These are phyloP conservation scores for Anacardium occidentale DNA, from an alignment of 345 rosid genomes.

Conservation along the genomic window DNA sequence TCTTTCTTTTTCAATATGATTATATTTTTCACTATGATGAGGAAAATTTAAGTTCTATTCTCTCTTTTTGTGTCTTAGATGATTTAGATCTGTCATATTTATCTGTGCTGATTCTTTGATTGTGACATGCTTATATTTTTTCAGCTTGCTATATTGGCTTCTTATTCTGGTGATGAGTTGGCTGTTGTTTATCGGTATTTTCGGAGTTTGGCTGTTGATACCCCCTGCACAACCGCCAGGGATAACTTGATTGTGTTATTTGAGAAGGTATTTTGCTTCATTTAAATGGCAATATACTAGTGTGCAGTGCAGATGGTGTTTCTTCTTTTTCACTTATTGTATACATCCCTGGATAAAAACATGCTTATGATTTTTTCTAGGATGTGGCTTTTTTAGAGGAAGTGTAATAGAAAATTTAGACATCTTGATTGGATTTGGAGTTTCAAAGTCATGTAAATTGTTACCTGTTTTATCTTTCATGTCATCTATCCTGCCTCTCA, in stretches of 20 bases:
- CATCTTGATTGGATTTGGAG: background rate
- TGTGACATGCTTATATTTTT: slow-evolving; percentile 23
- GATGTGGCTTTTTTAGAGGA: background rate
- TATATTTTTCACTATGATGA: background rate
- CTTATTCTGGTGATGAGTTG: slow-evolving; percentile 84
- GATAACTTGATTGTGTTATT: slow-evolving; percentile 96
- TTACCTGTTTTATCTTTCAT: background rate
- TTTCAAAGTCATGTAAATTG: background rate
- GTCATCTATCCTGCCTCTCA: background rate
- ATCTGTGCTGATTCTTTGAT: background rate
- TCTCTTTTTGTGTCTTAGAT: background rate
- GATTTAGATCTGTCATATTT: background rate
- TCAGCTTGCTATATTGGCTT: slow-evolving; percentile 96
- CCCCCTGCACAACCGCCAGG: slow-evolving; percentile 91
- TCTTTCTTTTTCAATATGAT: background rate
- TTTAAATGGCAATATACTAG: background rate
- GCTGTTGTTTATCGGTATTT: slow-evolving; percentile 83
- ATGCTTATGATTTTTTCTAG: background rate
- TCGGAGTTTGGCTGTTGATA: slow-evolving; percentile 91
- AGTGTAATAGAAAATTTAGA: background rate
- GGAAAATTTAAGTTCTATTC: background rate
- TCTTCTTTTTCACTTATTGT: background rate
- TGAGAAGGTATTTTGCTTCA: slow-evolving; percentile 66
- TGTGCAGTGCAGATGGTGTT: background rate
- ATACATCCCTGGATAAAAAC: background rate